phyloP scores from a whole-genome alignment of 2,329 filamentous ascomycete species.

The Tolypocladium tundrense region DNA sequence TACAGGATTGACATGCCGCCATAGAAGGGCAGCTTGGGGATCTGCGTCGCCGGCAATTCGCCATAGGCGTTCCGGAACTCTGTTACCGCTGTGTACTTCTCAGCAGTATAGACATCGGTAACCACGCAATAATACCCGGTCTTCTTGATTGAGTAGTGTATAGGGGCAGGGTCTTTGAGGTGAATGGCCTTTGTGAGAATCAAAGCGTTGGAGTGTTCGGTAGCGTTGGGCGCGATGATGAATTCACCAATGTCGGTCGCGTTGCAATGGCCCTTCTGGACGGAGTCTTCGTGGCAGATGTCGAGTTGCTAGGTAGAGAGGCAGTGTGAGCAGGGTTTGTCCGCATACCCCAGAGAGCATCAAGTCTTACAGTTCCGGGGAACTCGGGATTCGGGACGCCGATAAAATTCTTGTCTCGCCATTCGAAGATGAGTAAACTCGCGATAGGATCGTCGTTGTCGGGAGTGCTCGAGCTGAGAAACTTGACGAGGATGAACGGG shows the following conservation, averaged over 20 bases:
- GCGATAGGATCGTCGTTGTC: slow-evolving; percentile 59
- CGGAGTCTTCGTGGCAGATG: slow-evolving; percentile 66
- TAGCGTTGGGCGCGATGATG: slow-evolving; percentile 68
- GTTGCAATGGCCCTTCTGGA: slow-evolving; percentile 63
- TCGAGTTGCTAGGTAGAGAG: slow-evolving; percentile 22
- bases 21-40: slow-evolving; percentile 95
- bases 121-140: slow-evolving; percentile 96
- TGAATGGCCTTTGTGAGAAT: slow-evolving; percentile 76
- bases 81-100: slow-evolving; percentile 68
- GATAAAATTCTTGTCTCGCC: slow-evolving; percentile 72
- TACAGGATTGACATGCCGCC: slow-evolving; percentile 91
- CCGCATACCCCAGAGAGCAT: slow-evolving; percentile 23
- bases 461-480: slow-evolving; percentile 49
- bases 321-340: background rate
- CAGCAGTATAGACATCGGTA: slow-evolving; percentile 57
- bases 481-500: slow-evolving; percentile 81
- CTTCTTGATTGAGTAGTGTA: slow-evolving; percentile 77
- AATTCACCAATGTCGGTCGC: slow-evolving; percentile 73
- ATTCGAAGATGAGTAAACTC: slow-evolving; percentile 88
- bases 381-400: slow-evolving; percentile 53
- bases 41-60: slow-evolving; percentile 89
- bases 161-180: slow-evolving; percentile 60
- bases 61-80: slow-evolving; percentile 96
- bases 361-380: slow-evolving; percentile 3
- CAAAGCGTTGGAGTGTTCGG: slow-evolving; percentile 55